These are phyloP conservation scores for Didymosphaeria variabile DNA, from an alignment of 2,329 filamentous ascomycete species.

Conservation along the genomic window DNA sequence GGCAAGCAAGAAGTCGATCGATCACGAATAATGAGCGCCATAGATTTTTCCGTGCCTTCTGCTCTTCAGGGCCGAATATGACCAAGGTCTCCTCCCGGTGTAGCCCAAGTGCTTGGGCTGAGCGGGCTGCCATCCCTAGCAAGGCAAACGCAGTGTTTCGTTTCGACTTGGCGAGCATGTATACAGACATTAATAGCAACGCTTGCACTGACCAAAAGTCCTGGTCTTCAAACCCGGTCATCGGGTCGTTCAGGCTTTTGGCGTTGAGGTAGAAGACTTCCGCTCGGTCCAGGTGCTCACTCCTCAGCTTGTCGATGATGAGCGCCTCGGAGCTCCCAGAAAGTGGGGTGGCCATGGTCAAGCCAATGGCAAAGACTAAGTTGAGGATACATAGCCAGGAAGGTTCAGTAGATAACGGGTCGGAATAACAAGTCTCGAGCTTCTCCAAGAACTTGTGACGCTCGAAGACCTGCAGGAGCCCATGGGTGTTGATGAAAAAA, in stretches of 20 bases:
- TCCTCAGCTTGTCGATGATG: slow-evolving; percentile 62
- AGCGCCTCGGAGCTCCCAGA: slow-evolving; percentile 59
- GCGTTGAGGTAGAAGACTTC: slow-evolving; percentile 71
- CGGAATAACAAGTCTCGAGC: slow-evolving; percentile 64
- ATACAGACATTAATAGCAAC: slow-evolving; percentile 69
- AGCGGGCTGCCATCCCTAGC: slow-evolving; percentile 68
- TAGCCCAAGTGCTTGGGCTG: slow-evolving; percentile 69
- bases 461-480: slow-evolving; percentile 69
- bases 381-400: slow-evolving; percentile 68
- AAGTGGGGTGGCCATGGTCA: slow-evolving; percentile 65
- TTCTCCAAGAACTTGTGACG: slow-evolving; percentile 58
- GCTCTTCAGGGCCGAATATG: slow-evolving; percentile 60
- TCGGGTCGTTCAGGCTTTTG: slow-evolving; percentile 60
- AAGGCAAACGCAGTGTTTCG: slow-evolving; percentile 71
- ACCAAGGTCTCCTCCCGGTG: slow-evolving; percentile 68
- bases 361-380: slow-evolving; percentile 69
- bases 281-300: slow-evolving; percentile 61
- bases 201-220: slow-evolving; percentile 73
- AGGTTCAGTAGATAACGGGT: slow-evolving; percentile 61
- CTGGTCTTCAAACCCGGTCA: slow-evolving; percentile 66
- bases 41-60: slow-evolving; percentile 63
- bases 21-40: slow-evolving; percentile 73
- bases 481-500: slow-evolving; percentile 71
- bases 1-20: slow-evolving; percentile 70
- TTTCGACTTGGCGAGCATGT: slow-evolving; percentile 69